These are phyloP conservation scores for Beta corolliflora DNA, from an alignment of 179 eudicot genomes.

Conservation along the genomic window DNA sequence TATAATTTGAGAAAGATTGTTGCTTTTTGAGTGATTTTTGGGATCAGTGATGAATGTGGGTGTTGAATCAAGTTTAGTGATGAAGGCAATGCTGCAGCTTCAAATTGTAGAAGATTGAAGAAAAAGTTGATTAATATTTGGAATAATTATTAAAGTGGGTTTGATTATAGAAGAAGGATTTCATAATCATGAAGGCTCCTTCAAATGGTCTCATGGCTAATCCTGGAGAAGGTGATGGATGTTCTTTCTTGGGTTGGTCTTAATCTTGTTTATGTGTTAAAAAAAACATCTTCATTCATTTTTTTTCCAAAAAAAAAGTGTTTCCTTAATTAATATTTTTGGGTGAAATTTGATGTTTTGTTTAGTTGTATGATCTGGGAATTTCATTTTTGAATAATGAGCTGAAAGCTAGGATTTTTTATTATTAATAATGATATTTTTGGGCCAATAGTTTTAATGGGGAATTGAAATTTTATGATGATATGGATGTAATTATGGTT, in stretches of 20 bases:
- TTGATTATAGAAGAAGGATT: background rate
- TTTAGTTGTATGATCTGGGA: background rate
- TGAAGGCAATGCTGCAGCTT: constrained; percentile 11
- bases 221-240: constrained; percentile 58
- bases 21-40: background rate
- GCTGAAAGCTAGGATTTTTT: background rate
- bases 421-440: background rate
- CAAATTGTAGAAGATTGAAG: background rate
- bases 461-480: background rate
- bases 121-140: background rate
- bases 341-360: background rate
- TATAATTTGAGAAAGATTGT: background rate
- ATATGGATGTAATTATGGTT: background rate
- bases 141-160: constrained; percentile 8
- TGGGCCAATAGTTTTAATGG: background rate
- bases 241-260: background rate
- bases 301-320: background rate
- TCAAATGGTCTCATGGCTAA: constrained; percentile 61
- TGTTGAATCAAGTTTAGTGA: background rate
- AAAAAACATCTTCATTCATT: background rate
- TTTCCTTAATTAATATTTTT: background rate
- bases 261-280: background rate
- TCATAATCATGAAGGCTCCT: constrained; percentile 60
- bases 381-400: background rate
- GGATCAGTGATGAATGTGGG: constrained; percentile 13